Percentiles rank a stretch among this genome's conserved stretches.
These are phyloP conservation scores for Yamadazyma insecticola DNA, from an alignment of 805 yeast genomes.

Conservation along the genomic window DNA sequence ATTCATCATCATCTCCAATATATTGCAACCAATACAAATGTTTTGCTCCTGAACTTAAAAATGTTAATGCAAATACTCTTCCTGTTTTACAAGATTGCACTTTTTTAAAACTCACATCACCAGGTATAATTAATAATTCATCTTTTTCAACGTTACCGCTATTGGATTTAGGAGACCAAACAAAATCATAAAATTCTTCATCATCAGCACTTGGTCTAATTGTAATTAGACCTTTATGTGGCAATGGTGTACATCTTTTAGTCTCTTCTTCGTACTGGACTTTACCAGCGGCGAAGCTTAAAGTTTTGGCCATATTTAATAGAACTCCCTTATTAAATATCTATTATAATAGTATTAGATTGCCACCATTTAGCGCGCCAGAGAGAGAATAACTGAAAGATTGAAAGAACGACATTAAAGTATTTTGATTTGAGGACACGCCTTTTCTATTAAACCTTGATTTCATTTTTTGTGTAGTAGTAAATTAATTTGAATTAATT, in stretches of 20 bases:
- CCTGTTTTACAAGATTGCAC: slow-evolving; percentile 70
- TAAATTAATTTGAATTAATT: neutral
- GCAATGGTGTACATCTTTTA: slow-evolving; percentile 63
- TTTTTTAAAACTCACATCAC: slow-evolving; percentile 76
- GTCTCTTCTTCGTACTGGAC: slow-evolving; percentile 62
- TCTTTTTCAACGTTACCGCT: slow-evolving; percentile 46
- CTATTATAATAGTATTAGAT: neutral
- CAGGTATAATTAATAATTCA: slow-evolving; percentile 73
- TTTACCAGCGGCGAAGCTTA: slow-evolving; percentile 73
- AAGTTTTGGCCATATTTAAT: slow-evolving; percentile 16
- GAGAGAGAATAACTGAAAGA: no score
- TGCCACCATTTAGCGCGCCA: neutral
- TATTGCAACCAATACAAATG: slow-evolving; percentile 75
- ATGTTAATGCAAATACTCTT: slow-evolving; percentile 66
- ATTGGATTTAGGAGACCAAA: slow-evolving; percentile 62
- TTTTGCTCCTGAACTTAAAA: slow-evolving; percentile 58
- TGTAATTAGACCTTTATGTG: slow-evolving; percentile 61
- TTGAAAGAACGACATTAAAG: no score
- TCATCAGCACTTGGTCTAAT: slow-evolving; percentile 64
- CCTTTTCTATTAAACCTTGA: neutral
- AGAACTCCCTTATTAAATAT: no score
- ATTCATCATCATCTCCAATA: slow-evolving; percentile 58
- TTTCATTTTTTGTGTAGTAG: neutral
- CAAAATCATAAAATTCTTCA: slow-evolving; percentile 63
- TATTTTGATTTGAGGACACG: no score